Conservation (phyloP, 2,329 filamentous ascomycete genomes). For the Claviceps paspali region DNA sequence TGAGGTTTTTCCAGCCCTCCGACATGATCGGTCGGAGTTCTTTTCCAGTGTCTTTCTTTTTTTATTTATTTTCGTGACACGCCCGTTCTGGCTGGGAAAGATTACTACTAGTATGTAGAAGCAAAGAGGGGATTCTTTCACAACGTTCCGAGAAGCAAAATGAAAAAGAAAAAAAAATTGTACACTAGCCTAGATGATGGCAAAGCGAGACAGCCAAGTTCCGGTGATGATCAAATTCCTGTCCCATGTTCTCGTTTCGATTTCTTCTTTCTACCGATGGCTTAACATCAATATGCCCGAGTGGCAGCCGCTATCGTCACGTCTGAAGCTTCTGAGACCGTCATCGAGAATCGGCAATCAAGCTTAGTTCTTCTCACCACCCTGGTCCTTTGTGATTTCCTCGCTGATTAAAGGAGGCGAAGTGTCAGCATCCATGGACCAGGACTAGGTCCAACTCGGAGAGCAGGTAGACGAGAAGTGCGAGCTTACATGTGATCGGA, state of each 20-base stretch:
- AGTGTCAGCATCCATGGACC: slow-evolving; percentile 6
- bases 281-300: background rate
- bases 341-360: background rate
- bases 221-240: slow-evolving; percentile 8
- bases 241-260: slow-evolving; percentile 1
- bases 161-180: slow-evolving; percentile 17
- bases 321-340: background rate
- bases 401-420: slow-evolving; percentile 36
- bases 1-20: background rate
- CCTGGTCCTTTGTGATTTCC: slow-evolving; percentile 58
- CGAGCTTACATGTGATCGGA: slow-evolving; percentile 63
- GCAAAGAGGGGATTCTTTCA: slow-evolving; percentile 7
- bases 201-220: slow-evolving; percentile 9
- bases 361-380: slow-evolving; percentile 48
- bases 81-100: background rate
- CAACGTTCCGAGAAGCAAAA: slow-evolving; percentile 9
- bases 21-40: slow-evolving; percentile 3
- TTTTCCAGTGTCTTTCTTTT: background rate
- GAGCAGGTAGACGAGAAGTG: too few relatives aligned
- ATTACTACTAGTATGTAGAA: slow-evolving; percentile 2
- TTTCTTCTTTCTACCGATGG: background rate
- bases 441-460: too few relatives aligned
- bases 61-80: background rate
- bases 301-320: background rate
- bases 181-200: slow-evolving; percentile 22